Conservation (phyloP, 2,329 filamentous ascomycete genomes). For the Coniochaeta sp. region DNA sequence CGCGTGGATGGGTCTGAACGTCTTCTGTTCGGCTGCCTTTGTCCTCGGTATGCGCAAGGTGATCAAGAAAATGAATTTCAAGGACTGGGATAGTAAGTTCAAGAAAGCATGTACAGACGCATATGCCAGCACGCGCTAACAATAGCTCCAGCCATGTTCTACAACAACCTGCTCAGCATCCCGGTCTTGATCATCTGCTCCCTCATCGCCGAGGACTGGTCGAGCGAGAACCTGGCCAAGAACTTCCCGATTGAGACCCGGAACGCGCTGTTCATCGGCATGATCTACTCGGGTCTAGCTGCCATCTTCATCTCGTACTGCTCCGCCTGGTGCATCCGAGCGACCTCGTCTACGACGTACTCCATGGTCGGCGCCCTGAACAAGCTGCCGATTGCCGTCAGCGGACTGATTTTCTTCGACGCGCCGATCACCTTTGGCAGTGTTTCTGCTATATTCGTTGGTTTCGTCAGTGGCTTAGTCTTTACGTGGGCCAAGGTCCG, state of each 20-base stretch:
- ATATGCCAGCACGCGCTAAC: slow-evolving; percentile 19
- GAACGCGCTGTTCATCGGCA: slow-evolving; percentile 74
- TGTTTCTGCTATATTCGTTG: slow-evolving; percentile 83
- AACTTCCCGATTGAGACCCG: slow-evolving; percentile 85
- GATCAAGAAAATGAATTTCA: slow-evolving; percentile 99
- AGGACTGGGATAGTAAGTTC: slow-evolving; percentile 94
- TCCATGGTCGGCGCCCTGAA: slow-evolving; percentile 98
- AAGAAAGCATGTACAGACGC: not conserved
- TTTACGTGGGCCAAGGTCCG: slow-evolving; percentile 83
- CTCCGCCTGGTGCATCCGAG: slow-evolving; percentile 96
- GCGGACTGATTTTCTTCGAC: slow-evolving; percentile 89
- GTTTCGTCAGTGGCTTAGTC: slow-evolving; percentile 86
- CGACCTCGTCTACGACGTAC: slow-evolving; percentile 96
- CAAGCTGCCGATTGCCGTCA: slow-evolving; percentile 92
- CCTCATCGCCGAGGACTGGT: slow-evolving; percentile 87
- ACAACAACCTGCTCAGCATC: slow-evolving; percentile 97
- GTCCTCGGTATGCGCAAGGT: slow-evolving; percentile 93
- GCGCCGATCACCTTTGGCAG: slow-evolving; percentile 88
- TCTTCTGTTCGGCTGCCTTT: slow-evolving; percentile 87
- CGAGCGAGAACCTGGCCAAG: slow-evolving; percentile 66
- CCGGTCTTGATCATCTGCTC: slow-evolving; percentile 81
- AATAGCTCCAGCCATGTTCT: slow-evolving; percentile 80
- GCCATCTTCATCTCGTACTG: slow-evolving; percentile 99
- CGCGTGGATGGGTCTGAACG: slow-evolving; percentile 96
- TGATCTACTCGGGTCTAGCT: slow-evolving; percentile 88